Evolutionary conservation across 495 filamentous ascomycete species (phyloP), one percentile per base, ranked within the genome.

Genomic region (Neurospora discreta): DNA sequence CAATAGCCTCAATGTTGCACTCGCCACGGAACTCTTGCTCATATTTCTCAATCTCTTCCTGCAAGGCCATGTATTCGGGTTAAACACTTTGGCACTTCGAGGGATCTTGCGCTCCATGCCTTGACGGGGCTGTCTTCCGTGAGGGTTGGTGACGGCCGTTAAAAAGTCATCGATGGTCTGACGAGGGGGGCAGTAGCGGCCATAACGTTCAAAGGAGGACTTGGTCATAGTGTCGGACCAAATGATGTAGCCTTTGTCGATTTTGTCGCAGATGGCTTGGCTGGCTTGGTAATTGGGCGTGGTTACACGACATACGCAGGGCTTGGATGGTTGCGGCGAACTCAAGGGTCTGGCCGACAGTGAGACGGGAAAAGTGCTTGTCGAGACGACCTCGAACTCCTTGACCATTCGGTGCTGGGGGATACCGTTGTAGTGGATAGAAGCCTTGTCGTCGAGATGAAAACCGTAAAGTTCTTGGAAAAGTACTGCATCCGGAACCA

Each of bases 111-210:
- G 83, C 75, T 93, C 90, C 72, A 85, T 88, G 5, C 90, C 92
- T 11, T 84, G 81, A 18, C 89, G 87, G 73, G 73, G 87, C 20
- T 85, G 82, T 20, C 92, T 84, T 71, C 92, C 91, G n/a, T 84
- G 84, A 3, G 89, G 87, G 76, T 92, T 91, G 6, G 92, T 93
- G 36, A 93, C 82, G 9, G 90, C 89, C 16, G 92, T 94, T 20
- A 95, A 80, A 82, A 94, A 89, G 83, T 93, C 83, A 86, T 90
- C 89, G 1, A 91, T 92, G 15, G 91, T 94, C 68, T 88, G 88
- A 36, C 91, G 83, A 0, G 89, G 83, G 0, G 89, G 88, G 72
- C 89, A 91, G 70, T 87, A 65, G 82, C 86, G 92, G 23, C 89
- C 89, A 80, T 90, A 86, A 1, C 84, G 77, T 46, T 81, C 82